These are phyloP conservation scores for Tetradesmus lagerheimii DNA, from an alignment of 139 green algal genomes.

Conservation along the genomic window DNA sequence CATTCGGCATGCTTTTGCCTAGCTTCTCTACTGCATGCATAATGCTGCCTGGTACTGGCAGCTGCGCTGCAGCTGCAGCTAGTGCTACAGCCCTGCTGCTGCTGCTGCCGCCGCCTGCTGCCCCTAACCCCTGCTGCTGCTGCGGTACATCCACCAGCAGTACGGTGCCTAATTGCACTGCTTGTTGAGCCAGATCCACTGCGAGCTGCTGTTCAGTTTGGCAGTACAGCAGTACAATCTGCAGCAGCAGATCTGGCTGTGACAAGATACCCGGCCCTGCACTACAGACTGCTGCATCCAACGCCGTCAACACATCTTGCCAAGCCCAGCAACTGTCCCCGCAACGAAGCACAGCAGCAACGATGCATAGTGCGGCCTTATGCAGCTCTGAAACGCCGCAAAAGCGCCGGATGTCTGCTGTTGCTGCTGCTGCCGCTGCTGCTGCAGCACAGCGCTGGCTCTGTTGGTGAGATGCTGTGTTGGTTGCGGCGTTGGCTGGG, in stretches of 20 bases:
- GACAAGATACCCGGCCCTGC: constrained; percentile 22
- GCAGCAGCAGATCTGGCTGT: constrained; percentile 25
- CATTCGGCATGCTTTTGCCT: background rate
- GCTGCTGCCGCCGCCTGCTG: constrained; percentile 18
- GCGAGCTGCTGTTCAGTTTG: constrained; percentile 15
- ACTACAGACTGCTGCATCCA: background rate
- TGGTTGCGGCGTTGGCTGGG: background rate
- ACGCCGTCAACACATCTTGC: constrained; percentile 9
- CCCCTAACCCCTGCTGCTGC: background rate
- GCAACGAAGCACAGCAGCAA: constrained; percentile 1
- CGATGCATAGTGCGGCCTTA: constrained; percentile 16
- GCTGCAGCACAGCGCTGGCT: background rate
- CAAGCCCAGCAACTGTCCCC: constrained; percentile 13
- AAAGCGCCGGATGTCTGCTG: constrained; percentile 39
- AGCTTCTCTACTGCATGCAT: constrained; percentile 15
- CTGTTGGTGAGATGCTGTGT: background rate
- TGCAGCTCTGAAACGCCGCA: constrained; percentile 28
- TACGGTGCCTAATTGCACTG: background rate
- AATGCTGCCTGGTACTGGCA: background rate
- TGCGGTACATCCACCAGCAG: background rate
- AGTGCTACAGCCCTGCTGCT: background rate
- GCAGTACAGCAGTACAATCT: constrained; percentile 15
- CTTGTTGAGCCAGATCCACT: background rate
- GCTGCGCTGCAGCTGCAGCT: background rate
- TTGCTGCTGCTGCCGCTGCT: constrained; percentile 33